Conservation (phyloP, 352 stramenopile species). For the Phytopythium kandeliae region DNA sequence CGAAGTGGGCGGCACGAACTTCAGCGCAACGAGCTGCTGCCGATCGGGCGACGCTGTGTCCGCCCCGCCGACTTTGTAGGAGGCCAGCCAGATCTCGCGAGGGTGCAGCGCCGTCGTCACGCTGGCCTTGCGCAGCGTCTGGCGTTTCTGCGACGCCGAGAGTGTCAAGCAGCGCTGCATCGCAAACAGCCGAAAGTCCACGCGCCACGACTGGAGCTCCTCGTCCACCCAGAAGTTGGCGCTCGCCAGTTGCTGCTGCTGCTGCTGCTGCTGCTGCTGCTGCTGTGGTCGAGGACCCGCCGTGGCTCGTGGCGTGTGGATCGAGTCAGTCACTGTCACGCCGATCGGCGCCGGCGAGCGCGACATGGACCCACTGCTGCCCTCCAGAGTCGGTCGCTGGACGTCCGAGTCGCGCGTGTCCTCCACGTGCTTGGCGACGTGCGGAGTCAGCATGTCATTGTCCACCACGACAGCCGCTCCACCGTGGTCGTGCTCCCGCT, state of each 20-base stretch:
- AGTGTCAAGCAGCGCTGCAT: slow-evolving; percentile 50
- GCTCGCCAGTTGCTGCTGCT: slow-evolving; percentile 11
- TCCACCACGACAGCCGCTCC: not conserved
- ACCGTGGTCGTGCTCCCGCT: slow-evolving; percentile 3
- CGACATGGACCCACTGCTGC: slow-evolving; percentile 20
- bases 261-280: slow-evolving; percentile 7
- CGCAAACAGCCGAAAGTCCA: slow-evolving; percentile 60
- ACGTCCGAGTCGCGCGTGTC: slow-evolving; percentile 12
- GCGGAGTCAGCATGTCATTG: not conserved
- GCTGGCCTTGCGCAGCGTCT: slow-evolving; percentile 28
- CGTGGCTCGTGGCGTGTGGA: not conserved
- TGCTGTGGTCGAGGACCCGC: not conserved
- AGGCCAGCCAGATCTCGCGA: slow-evolving; percentile 59
- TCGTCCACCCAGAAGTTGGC: slow-evolving; percentile 68
- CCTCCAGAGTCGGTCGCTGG: slow-evolving; percentile 17
- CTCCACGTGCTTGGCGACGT: not conserved
- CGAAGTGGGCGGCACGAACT: slow-evolving; percentile 45
- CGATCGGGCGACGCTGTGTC: slow-evolving; percentile 13
- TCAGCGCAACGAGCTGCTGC: slow-evolving; percentile 41
- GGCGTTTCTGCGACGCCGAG: slow-evolving; percentile 36
- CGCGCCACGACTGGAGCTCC: slow-evolving; percentile 56
- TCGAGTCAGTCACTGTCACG: slow-evolving; percentile 8
- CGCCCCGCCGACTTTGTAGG: slow-evolving; percentile 17
- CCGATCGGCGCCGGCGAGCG: slow-evolving; percentile 8
- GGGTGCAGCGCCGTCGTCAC: slow-evolving; percentile 22